These are phyloP conservation scores for Cytidiella melzeri DNA, from an alignment of 768 basidiomycete species.

Conservation along the genomic window DNA sequence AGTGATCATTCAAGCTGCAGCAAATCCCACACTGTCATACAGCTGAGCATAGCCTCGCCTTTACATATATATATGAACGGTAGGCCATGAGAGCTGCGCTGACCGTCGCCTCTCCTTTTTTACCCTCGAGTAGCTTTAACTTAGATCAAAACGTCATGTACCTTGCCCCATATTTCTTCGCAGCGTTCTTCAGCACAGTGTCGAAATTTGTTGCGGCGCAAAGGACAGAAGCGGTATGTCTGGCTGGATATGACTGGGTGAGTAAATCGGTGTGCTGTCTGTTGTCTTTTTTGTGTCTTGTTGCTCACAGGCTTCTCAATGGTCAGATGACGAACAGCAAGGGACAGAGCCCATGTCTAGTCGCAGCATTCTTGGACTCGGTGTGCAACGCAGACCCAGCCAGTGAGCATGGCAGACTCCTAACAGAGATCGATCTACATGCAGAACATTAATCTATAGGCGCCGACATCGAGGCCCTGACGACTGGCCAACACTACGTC, in stretches of 20 bases:
- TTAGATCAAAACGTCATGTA: no score
- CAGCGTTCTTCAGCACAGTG: no score
- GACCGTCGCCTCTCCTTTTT: no score
- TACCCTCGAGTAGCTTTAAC: no score
- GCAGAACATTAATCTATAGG: background rate
- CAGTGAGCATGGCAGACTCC: no score
- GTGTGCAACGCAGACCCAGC: conserved; percentile 5
- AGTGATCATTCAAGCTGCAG: no score
- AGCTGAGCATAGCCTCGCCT: no score
- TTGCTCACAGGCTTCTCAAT: background rate
- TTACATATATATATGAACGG: no score
- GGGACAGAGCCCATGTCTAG: conserved; percentile 10
- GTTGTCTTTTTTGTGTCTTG: background rate
- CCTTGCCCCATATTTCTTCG: no score
- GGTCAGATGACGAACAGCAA: conserved; percentile 6
- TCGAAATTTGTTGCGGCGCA: conserved; percentile 4
- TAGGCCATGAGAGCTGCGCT: no score
- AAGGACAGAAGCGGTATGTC: conserved; percentile 4
- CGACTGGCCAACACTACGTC: conserved; percentile 31
- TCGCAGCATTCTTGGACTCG: conserved; percentile 11
- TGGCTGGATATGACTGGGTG: conserved; percentile 1
- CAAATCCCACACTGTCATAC: no score
- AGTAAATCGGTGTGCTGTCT: background rate
- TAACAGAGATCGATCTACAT: background rate
- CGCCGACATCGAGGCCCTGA: conserved; percentile 5